These are phyloP conservation scores for Rhodosporidiobolus odoratus DNA, from an alignment of 768 basidiomycete species.

Conservation along the genomic window DNA sequence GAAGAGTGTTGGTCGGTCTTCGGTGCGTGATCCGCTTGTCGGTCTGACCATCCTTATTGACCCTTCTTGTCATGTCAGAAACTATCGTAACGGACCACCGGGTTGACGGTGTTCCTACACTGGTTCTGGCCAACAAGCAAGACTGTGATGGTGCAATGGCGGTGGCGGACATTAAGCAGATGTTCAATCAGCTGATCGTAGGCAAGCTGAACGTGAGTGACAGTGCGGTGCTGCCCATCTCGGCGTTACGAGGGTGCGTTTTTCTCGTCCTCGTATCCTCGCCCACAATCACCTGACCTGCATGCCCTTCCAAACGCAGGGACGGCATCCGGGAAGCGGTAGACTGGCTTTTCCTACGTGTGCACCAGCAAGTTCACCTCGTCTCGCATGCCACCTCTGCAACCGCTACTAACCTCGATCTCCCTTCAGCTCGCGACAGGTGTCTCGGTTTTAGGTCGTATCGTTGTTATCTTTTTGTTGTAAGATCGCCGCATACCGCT, in stretches of 20 bases:
- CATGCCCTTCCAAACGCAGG: constrained; percentile 48
- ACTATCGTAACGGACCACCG: constrained; percentile 83
- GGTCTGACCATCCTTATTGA: too few species aligned
- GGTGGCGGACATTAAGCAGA: constrained; percentile 80
- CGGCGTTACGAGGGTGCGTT: constrained; percentile 79
- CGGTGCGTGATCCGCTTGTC: constrained; percentile 54
- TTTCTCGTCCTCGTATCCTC: background rate
- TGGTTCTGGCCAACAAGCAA: constrained; percentile 94
- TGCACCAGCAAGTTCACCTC: constrained; percentile 28
- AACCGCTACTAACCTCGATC: too few species aligned
- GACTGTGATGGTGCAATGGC: constrained; percentile 73
- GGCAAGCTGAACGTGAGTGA: constrained; percentile 42
- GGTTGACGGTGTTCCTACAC: constrained; percentile 79
- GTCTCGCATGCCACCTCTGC: background rate
- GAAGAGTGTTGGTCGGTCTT: constrained; percentile 97
- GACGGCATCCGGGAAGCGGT: constrained; percentile 84
- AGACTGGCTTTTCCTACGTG: constrained; percentile 75
- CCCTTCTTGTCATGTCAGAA: constrained; percentile 44
- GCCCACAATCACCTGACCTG: background rate
- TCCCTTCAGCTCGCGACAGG: constrained; percentile 7
- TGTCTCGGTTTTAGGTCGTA: background rate
- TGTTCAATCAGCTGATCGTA: constrained; percentile 47
- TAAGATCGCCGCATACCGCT: background rate
- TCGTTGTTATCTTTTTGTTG: background rate
- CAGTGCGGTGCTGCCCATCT: constrained; percentile 67